Conservation (phyloP, 2,329 filamentous ascomycete genomes). For the Dichotomopilus funicola region DNA sequence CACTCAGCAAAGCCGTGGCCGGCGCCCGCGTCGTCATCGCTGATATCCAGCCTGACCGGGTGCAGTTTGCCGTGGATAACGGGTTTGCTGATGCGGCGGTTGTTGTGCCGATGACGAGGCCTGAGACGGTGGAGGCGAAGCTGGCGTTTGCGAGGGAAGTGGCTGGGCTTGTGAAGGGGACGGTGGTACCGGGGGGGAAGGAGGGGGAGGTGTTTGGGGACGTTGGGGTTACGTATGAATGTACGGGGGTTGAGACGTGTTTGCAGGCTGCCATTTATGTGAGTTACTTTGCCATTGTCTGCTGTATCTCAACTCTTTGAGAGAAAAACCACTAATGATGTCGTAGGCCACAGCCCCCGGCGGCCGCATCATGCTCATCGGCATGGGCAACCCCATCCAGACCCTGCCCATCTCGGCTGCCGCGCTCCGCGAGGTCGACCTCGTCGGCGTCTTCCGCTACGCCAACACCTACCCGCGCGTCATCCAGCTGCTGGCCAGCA, state of each 20-base stretch:
- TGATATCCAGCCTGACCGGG: constrained; percentile 50
- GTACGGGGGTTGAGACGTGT: constrained; percentile 71
- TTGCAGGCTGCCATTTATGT: constrained; percentile 68
- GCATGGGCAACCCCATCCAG: constrained; percentile 66
- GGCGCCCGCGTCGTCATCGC: constrained; percentile 45
- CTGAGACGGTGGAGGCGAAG: constrained; percentile 47
- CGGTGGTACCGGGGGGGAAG: constrained; percentile 14
- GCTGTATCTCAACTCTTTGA: not conserved
- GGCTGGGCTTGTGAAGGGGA: constrained; percentile 37
- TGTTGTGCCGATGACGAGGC: constrained; percentile 43
- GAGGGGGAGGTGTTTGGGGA: constrained; percentile 48
- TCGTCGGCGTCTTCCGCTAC: constrained; percentile 66
- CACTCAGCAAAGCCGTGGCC: constrained; percentile 45
- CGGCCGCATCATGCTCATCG: constrained; percentile 63
- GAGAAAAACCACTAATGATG: not conserved
- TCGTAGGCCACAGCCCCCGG: constrained; percentile 54
- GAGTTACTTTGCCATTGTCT: constrained; percentile 17
- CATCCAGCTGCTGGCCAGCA: constrained; percentile 45
- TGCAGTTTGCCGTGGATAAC: constrained; percentile 50
- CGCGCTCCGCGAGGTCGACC: constrained; percentile 62
- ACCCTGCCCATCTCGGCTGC: constrained; percentile 63
- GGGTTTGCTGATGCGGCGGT: constrained; percentile 50
- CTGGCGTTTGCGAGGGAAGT: constrained; percentile 45
- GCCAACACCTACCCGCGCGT: constrained; percentile 64
- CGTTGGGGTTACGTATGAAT: constrained; percentile 66